These are phyloP conservation scores for Simmondsia chinensis DNA, from an alignment of 148 eudicot genomes.

Conservation along the genomic window DNA sequence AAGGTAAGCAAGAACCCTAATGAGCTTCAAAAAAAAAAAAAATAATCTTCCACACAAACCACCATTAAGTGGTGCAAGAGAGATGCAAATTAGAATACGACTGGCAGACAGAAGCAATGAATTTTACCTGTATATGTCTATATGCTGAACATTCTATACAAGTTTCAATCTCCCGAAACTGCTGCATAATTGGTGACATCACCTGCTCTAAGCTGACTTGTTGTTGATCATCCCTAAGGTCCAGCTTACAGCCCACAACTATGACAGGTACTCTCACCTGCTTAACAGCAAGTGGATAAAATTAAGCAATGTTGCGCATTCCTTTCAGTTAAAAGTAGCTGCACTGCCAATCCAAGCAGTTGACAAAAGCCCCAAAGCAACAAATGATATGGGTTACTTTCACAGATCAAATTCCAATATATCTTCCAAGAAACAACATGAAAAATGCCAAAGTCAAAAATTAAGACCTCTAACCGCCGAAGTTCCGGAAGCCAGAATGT, in stretches of 20 bases:
- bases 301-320: not conserved
- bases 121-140: slow-evolving; percentile 73
- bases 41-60: not conserved
- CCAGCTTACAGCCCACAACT: slow-evolving; percentile 96
- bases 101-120: not conserved
- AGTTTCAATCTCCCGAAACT: slow-evolving; percentile 94
- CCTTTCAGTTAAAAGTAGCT: not conserved
- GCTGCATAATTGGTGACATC: slow-evolving; percentile 96
- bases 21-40: not conserved
- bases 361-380: too few relatives aligned
- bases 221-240: slow-evolving; percentile 72
- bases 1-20: not conserved
- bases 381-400: too few relatives aligned
- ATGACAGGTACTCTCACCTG: slow-evolving; percentile 90
- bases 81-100: not conserved
- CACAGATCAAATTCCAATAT: not conserved
- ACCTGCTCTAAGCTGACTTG: slow-evolving; percentile 75
- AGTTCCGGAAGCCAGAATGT: slow-evolving; percentile 91
- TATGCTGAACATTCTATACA: slow-evolving; percentile 88
- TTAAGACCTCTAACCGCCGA: slow-evolving; percentile 69
- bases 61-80: not conserved
- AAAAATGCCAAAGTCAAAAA: not conserved
- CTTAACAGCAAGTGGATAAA: slow-evolving; percentile 1
- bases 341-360: not conserved
- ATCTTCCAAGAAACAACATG: too few relatives aligned